Percentiles rank a stretch among this genome's conserved stretches.
Conservation (phyloP, 768 basidiomycete genomes). For the Russula dissimulans region DNA sequence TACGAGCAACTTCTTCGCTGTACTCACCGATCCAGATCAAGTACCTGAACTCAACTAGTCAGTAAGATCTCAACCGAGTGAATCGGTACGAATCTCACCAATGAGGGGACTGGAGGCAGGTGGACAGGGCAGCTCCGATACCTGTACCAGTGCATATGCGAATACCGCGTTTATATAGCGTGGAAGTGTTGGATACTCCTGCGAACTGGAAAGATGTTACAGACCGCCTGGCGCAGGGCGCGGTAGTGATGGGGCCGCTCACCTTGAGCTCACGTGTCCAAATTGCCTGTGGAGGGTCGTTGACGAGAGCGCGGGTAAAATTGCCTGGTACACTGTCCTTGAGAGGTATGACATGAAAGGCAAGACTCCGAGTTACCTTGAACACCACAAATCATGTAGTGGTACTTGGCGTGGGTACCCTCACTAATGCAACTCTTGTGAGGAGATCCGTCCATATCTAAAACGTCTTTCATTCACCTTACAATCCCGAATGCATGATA, state of each 20-base stretch:
- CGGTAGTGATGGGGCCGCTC: neutral
- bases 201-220: slow-evolving; percentile 27
- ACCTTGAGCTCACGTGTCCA: slow-evolving; percentile 40
- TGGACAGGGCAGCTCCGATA: slow-evolving; percentile 36
- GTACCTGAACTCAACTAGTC: slow-evolving; percentile 23
- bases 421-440: slow-evolving; percentile 25
- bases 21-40: slow-evolving; percentile 33
- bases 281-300: slow-evolving; percentile 32
- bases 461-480: slow-evolving; percentile 21
- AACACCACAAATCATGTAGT: slow-evolving; percentile 39
- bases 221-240: neutral
- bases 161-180: slow-evolving; percentile 35
- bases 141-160: slow-evolving; percentile 39
- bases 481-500: slow-evolving; percentile 40
- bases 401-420: slow-evolving; percentile 33
- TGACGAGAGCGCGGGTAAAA: slow-evolving; percentile 35
- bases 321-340: slow-evolving; percentile 23
- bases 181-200: slow-evolving; percentile 37
- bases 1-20: neutral
- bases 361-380: slow-evolving; percentile 23
- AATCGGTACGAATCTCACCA: slow-evolving; percentile 25
- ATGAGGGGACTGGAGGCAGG: slow-evolving; percentile 33
- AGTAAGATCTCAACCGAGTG: neutral
- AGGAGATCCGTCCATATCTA: neutral
- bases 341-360: neutral